Base-by-base conservation (phyloP, 2,329 filamentous ascomycete genomes). In the Exophiala aquamarina region DNA sequence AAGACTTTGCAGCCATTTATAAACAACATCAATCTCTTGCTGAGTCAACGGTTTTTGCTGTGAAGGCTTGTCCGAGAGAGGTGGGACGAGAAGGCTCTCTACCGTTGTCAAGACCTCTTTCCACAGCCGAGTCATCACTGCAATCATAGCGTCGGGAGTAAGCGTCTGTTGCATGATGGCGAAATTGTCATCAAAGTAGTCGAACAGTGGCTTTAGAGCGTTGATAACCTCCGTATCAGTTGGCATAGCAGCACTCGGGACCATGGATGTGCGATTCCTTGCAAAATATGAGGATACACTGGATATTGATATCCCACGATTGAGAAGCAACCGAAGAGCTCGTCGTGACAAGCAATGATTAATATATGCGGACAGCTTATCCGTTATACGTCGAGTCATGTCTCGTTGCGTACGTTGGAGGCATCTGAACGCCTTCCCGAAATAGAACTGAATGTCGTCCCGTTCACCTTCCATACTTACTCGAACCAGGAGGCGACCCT, bases 381-480 rank as follows among this genome's bases (percentile, higher is more conserved):
- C 93, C 6, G 93, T 97, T 62, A 97, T 93, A 70, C 91, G 94
- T 52, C 93, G 83, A 44, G 94, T 95, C 93, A 98, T 98, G 67
- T 98, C 93, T 61, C 92, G 82, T 71, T 98, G 92, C 1, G 92
- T 95, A 57, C 93, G 83, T 75, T 97, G 97, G 59, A 98, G 76
- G 50, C 92, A 89, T 37, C 93, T 82, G 73, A 98, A 98, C 19
- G 93, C 88, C 70, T 96, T 97, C 60, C 91, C 93, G 68, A 97
- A 97, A 63, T 96, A 92, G 68, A 98, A 98, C 62, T 96, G 89
- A 49, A 98, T 98, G 64, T 98, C 93, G 64, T 98, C 93, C 54
- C 93, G 82, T 70, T 98, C 93, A 41, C 93, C 93, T 70, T 98
- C 93, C 93, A 98, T 98, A 64, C 90, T 96, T 42, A 98, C 90